A percentile compares a stretch with the other conserved stretches of the same genome.
These are phyloP conservation scores for Chlorella variabilis DNA, from an alignment of 163 green algal species.

Conservation along the genomic window DNA sequence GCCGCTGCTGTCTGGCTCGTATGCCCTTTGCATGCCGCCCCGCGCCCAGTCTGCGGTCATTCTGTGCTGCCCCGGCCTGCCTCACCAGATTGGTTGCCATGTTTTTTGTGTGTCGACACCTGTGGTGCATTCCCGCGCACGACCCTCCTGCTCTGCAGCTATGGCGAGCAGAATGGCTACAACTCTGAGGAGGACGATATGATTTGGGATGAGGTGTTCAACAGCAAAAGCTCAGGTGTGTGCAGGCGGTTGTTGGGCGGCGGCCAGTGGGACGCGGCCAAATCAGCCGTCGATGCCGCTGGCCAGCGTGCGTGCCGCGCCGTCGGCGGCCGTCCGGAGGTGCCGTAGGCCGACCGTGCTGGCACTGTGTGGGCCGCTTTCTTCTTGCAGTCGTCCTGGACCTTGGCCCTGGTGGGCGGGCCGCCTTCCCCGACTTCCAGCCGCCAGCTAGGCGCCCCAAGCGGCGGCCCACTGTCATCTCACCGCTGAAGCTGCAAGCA, in stretches of 20 bases:
- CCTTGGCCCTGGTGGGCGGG: not conserved
- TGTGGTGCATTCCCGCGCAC: too few relatives aligned
- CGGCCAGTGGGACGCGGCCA: too few relatives aligned
- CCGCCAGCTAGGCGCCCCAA: not conserved
- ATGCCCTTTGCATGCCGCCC: too few relatives aligned
- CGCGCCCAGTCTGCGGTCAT: too few relatives aligned
- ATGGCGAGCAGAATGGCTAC: not conserved
- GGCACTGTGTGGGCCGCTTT: too few relatives aligned
- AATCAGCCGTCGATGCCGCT: too few relatives aligned
- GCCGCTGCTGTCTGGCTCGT: too few relatives aligned
- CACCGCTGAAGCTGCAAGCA: not conserved
- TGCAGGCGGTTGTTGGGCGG: too few relatives aligned
- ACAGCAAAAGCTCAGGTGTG: not conserved
- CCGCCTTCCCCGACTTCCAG: not conserved
- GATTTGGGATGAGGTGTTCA: constrained; percentile 7
- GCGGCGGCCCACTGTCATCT: not conserved
- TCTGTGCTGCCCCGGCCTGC: too few relatives aligned
- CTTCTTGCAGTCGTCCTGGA: constrained; percentile 27
- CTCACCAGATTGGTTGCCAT: not conserved
- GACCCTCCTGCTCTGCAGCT: not conserved
- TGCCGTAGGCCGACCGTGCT: too few relatives aligned
- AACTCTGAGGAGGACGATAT: not conserved
- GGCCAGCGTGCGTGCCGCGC: too few relatives aligned
- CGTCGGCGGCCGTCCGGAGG: too few relatives aligned
- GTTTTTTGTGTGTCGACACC: not conserved